Base-by-base conservation (phyloP, 495 filamentous ascomycete species). In the Penicillium daleae region DNA sequence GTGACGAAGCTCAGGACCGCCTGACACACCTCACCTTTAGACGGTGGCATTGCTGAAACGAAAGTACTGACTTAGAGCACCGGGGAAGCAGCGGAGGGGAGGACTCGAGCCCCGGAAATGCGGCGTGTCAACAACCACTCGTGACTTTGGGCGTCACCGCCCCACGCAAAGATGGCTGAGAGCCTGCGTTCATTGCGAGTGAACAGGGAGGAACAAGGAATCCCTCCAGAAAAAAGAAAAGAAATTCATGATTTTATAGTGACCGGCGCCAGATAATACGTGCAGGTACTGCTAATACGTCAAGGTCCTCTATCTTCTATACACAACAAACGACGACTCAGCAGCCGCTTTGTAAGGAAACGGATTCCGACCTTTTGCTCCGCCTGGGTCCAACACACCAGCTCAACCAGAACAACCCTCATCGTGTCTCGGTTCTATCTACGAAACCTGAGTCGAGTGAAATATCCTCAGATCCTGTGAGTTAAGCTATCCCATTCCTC, bases 1-100 rank as follows among this genome's bases (percentile, higher is more conserved):
- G 86, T 71, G 37, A 92, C 85, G 68, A 90, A 93, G 52, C 87
- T 78, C 37, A 96, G 83, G 26, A 96, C 77, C 0, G 89, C 89
- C 60, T 86, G 80, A 58, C 87, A 87, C 60, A 93, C 71, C 46
- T 79, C 74, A 17, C 42, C 17, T 49, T 64, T 61, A 17, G 59
- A 63, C 10, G 17, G 50, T 17, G 55, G 19, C 60, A 63, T 65
- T n/a, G 39, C 39, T 58, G 31, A 35, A 27, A 46, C 17, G 32
- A 37, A 32, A 50, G 26, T 50, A 33, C 33, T 19, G 21, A 42
- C 35, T 29, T 39, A 44, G 53, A 49, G 27, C 21, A 49, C 13
- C 32, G 29, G 48, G 42, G 49, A 26, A 57, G 57, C 49, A 19
- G 10, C 49, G 24, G 46, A 46, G n/a, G 17, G 24, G 31, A 29